Evolutionary conservation across 2,329 filamentous ascomycete species (phyloP), one percentile per base, ranked within the genome.

Genomic region (Verticillium nubilum): DNA sequence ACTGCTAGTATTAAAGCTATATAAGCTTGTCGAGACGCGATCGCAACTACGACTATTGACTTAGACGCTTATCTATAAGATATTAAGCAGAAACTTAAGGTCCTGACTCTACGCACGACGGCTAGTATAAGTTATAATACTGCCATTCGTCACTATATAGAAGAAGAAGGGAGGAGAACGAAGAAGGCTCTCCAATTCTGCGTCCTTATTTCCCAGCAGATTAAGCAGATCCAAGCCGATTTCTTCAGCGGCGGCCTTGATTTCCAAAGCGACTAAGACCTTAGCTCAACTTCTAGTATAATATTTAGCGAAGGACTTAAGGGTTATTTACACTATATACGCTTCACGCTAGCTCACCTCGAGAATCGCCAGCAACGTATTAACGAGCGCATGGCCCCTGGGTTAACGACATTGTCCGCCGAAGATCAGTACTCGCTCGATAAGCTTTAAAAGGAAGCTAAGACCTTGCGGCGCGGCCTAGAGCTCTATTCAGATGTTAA

Each of bases 181-280:
- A 60, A 66, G 42, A 65, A 67, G 56, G 59, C 62, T 17, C 60
- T 67, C 1, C 54, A 65, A 19, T 59, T 67, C 37, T 66, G 64
- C 27, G 57, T 58, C 25, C 61, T 64, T 19, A 58, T 67, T 7
- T 62, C 64, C 19, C 59, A 62, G 13, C 65, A 67, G 28, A 67
- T 65, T 25, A 56, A 55, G 17, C 61, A 63, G 42, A 52, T 67
- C 28, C 64, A 65, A 53, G 23, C 59, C 52, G 31, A 42, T 17
- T 42, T 42, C 17, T n/a, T 42, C 35, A 9, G 17, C 4, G 35
- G 35, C 35, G 9, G 9, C 17, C 35, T 19, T 3, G 35, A 17
- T n/a, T 2, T 17, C 9, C 35, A 4, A 9, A 42, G 17, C 17
- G 9, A 5, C 35, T 9, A 9, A 42, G 35, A 42, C 35, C 35